Base-by-base conservation (phyloP, 83 land plant species). In the Picea mariana region DNA sequence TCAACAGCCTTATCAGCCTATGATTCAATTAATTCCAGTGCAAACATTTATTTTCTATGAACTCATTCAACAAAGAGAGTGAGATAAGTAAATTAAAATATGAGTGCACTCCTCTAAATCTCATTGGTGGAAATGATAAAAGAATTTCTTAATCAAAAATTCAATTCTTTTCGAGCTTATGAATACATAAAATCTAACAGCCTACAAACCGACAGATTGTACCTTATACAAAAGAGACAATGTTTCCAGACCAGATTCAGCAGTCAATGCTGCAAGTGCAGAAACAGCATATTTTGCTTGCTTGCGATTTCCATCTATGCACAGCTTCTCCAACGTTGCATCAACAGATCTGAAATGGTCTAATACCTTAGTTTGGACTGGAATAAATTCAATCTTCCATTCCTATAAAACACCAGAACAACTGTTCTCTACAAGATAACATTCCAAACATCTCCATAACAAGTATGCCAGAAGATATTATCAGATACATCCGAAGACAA, bases 201-300 rank as follows among this genome's bases (percentile, higher is more conserved):
- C 58, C 13, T 78, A 55, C 49, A 71, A 55, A 55, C 59, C 75
- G 73, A 11, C 84, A 49, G n/a, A 13, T 12, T 55, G 44, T 63
- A 95, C 97, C 92, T 89, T 55, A 77, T 78, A 91, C 69, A 95
- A 81, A 26, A 79, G 80, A 49, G 87, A 84, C 63, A 93, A 82
- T 76, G 81, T 44, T 31, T 34, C 67, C 9, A 83, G 82, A 82
- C 84, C 82, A 58, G 87, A 80, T 59, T 79, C 62, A 67, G 77
- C 85, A 72, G 75, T n/a, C 31, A 93, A 65, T 16, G 93, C 87
- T 81, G 90, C 78, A 82, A 95, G 85, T 49, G 93, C 98, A 80
- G 90, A 82, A 72, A 95, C 83, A 27, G 94, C 92, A 87, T 67
- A 38, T 80, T 95, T 95, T 52, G 96, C 88, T 79, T 91, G 87